Conservation (phyloP, 2,329 filamentous ascomycete species). For the Lachnellula cervina region DNA sequence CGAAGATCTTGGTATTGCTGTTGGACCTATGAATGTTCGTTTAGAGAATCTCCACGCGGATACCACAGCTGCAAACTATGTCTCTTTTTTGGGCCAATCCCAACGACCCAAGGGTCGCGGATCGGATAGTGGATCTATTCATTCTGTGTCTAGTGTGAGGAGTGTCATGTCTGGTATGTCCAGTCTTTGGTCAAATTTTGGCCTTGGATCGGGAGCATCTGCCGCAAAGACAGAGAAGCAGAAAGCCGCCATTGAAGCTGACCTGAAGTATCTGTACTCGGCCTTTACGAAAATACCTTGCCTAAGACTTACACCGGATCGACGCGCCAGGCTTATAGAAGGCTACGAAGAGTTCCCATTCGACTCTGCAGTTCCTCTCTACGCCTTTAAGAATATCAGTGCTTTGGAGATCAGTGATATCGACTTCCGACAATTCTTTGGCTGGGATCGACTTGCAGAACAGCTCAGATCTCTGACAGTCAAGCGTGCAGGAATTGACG, state of each 20-base stretch:
- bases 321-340: conserved; percentile 80
- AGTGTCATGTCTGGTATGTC: conserved; percentile 98
- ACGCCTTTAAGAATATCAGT: conserved; percentile 95
- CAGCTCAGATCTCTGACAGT: conserved; percentile 85
- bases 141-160: conserved; percentile 92
- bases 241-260: conserved; percentile 76
- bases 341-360: conserved; percentile 98
- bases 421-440: conserved; percentile 94
- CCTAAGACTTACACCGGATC: conserved; percentile 84
- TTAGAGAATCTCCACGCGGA: conserved; percentile 92
- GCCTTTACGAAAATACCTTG: conserved; percentile 98
- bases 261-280: conserved; percentile 94
- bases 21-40: conserved; percentile 94
- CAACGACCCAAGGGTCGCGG: conserved; percentile 73
- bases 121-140: conserved; percentile 84
- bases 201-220: conserved; percentile 73
- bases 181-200: conserved; percentile 83
- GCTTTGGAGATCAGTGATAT: conserved; percentile 91
- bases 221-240: conserved; percentile 83
- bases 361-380: conserved; percentile 92
- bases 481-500: conserved; percentile 81
- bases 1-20: conserved; percentile 83
- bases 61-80: conserved; percentile 82
- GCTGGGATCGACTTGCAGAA: conserved; percentile 91
- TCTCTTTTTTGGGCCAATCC: conserved; percentile 85